Evolutionary conservation across 208 protist genomes (phyloP).

Genomic region (Tetramitus jugosus): DNA sequence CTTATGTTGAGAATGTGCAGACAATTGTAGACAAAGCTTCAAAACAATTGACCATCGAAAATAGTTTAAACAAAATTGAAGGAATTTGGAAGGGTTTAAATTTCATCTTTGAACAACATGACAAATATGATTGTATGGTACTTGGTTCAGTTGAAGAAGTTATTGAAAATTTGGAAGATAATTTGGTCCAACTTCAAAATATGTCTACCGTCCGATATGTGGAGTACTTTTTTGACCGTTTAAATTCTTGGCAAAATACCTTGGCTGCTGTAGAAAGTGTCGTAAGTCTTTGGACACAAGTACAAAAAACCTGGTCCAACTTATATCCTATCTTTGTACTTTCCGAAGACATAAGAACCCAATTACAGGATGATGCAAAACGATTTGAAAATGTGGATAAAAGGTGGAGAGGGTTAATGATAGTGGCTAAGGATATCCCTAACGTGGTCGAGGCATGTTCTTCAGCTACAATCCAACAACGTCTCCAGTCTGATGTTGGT

Average conservation of each 20-base stretch:
- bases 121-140: constrained; percentile 69
- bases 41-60: constrained; percentile 93
- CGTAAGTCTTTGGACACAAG: constrained; percentile 85
- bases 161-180: constrained; percentile 85
- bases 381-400: constrained; percentile 48
- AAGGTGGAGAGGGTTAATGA: constrained; percentile 32
- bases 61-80: constrained; percentile 87
- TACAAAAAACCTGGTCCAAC: constrained; percentile 92
- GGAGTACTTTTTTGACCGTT: constrained; percentile 86
- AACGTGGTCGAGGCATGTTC: constrained; percentile 43
- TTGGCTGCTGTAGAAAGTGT: constrained; percentile 88
- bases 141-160: constrained; percentile 82
- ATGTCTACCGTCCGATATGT: constrained; percentile 89
- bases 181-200: constrained; percentile 84
- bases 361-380: constrained; percentile 84
- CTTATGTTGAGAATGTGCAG: constrained; percentile 87
- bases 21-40: constrained; percentile 92
- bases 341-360: constrained; percentile 89
- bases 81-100: constrained; percentile 80
- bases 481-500: constrained; percentile 37
- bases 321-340: constrained; percentile 95
- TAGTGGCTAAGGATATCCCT: constrained; percentile 25
- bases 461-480: neutral
- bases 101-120: constrained; percentile 76
- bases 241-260: constrained; percentile 87